Evolutionary conservation across 1,284 basidiomycete genomes (phyloP), one percentile per base, ranked within the genome.

Genomic region (Hemileia vastatrix): DNA sequence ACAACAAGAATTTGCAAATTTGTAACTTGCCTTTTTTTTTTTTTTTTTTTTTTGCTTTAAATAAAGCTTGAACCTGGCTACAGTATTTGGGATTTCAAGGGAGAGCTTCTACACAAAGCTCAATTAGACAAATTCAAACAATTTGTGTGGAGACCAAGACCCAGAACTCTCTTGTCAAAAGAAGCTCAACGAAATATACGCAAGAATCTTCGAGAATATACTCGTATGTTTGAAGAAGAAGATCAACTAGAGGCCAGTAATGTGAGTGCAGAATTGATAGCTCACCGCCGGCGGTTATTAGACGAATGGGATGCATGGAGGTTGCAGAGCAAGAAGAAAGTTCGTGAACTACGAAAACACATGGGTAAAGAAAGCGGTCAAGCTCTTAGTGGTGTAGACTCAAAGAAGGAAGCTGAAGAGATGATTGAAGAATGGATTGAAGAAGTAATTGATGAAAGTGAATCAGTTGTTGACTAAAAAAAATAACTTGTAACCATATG

Each of bases 251-350:
- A 96, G 77, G 91, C 94, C 79, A 90, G 86, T 78, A 90, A 88
- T 72, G 87, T 94, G 69, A 91, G 87, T 67, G 90, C 92, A 4
- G 94, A 97, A 78, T 83, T 96, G 63, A 84, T 94, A 70, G 91
- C 92, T 40, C 85, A 86, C 67, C 84, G 95, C 72, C 88, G 90
- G 78, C 83, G 94, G 65, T 83, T 95, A 63, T 86, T 98, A 68
- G 89, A 95, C 72, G 94, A 99, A 78, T 99, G 95, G 95, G 94
- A 98, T 78, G 89, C 92, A 36, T 98, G 95, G 95, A 74, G 82
- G 54, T 55, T 62, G 44, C 65, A 67, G 23, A 64, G 68, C 49
- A 71, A 71, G 64, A 57, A 64, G 24, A 65, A 69, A 51, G 66
- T 76, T 44, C 67, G 64, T 47, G 64, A 66, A 63, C 64, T 68